Conservation (phyloP, 2,329 filamentous ascomycete species). For the Dactylellina cionopaga region DNA sequence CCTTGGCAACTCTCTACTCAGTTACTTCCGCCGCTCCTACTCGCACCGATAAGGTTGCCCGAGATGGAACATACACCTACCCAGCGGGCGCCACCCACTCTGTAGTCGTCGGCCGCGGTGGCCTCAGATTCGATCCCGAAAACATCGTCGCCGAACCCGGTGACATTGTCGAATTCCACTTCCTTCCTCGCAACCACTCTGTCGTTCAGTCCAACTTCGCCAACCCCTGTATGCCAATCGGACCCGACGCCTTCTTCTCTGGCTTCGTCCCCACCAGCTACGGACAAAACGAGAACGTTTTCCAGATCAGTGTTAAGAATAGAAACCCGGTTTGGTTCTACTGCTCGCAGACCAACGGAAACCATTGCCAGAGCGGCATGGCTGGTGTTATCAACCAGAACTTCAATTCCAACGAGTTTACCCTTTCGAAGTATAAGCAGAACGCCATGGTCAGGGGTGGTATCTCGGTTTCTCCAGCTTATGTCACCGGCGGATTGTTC, state of each 20-base stretch:
- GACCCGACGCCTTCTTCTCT: constrained; percentile 61
- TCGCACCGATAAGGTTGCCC: constrained; percentile 10
- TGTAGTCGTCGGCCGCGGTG: constrained; percentile 49
- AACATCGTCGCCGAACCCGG: constrained; percentile 65
- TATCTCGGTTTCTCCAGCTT: constrained; percentile 17
- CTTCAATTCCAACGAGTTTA: constrained; percentile 43
- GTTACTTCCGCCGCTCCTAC: constrained; percentile 43
- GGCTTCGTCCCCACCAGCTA: constrained; percentile 61
- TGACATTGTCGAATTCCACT: constrained; percentile 68
- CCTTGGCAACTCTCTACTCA: constrained; percentile 27
- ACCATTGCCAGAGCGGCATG: constrained; percentile 66
- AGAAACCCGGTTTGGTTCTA: constrained; percentile 66
- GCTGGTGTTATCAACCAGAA: constrained; percentile 66
- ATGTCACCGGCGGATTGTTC: constrained; percentile 20
- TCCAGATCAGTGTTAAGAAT: constrained; percentile 64
- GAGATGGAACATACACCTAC: constrained; percentile 10
- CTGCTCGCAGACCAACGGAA: constrained; percentile 62
- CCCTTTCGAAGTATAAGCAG: constrained; percentile 28
- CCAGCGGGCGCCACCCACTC: constrained; percentile 42
- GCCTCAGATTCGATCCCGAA: constrained; percentile 66
- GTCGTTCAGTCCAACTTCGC: constrained; percentile 63
- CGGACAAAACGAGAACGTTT: constrained; percentile 60
- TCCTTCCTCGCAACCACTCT: constrained; percentile 66
- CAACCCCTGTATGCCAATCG: constrained; percentile 61
- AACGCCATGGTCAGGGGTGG: constrained; percentile 1